Percentiles rank a stretch among this genome's conserved stretches.
phyloP scores from a whole-genome alignment of 306 rosid genomes.

The Quercus glauca region DNA sequence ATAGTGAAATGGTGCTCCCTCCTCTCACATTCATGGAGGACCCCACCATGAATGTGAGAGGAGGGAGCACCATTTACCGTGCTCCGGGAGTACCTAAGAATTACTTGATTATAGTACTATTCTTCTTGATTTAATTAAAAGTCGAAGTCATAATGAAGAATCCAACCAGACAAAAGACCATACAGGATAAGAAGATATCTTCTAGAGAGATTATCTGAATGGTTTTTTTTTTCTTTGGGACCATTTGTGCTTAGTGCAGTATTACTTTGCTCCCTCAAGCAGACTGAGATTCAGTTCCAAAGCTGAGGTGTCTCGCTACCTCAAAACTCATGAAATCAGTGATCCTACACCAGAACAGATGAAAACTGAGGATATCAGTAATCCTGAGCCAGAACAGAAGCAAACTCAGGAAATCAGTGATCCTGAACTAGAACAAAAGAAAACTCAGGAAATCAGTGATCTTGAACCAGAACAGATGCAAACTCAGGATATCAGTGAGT shows the following conservation, averaged over 20 bases:
- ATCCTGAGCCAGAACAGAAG: slow-evolving; percentile 3
- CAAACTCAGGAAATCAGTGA: slow-evolving; percentile 2
- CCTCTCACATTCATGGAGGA: too few relatives aligned
- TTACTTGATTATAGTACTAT: background rate
- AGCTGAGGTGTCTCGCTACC: slow-evolving; percentile 55
- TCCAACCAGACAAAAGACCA: background rate
- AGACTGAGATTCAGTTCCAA: slow-evolving; percentile 57
- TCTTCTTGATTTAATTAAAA: background rate
- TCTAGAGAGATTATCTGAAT: slow-evolving; percentile 13
- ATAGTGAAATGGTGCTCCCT: too few relatives aligned
- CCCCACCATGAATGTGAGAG: too few relatives aligned
- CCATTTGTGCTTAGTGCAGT: slow-evolving; percentile 50
- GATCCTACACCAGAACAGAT: slow-evolving; percentile 3
- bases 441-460: slow-evolving; percentile 5
- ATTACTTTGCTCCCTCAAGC: slow-evolving; percentile 48
- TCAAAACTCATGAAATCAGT: slow-evolving; percentile 18
- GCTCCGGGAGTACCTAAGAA: too few relatives aligned
- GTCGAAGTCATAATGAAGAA: background rate
- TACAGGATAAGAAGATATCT: slow-evolving; percentile 6
- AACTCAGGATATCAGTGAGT: slow-evolving; percentile 2
- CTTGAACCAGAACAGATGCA: slow-evolving; percentile 5
- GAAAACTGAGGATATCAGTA: slow-evolving; percentile 4
- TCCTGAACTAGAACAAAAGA: slow-evolving; percentile 5
- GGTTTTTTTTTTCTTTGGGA: slow-evolving; percentile 6
- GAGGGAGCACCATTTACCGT: too few relatives aligned